phyloP scores from a whole-genome alignment of 495 filamentous ascomycete genomes.

The Neurospora sp. region DNA sequence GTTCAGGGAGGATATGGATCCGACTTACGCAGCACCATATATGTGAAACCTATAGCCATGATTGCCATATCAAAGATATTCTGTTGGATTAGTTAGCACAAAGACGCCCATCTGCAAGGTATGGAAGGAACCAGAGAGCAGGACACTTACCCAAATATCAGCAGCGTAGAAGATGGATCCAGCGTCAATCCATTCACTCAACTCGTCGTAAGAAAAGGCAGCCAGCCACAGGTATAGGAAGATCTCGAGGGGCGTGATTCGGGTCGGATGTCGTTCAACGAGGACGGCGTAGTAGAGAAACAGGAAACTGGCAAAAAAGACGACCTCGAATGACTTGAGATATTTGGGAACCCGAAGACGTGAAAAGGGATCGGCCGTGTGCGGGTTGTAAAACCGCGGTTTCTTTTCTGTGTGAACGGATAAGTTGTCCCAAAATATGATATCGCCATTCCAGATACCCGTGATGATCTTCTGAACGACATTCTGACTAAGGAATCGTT shows the following conservation, averaged over 20 bases:
- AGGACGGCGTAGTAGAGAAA: conserved; percentile 78
- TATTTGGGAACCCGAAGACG: conserved; percentile 85
- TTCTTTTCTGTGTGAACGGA: conserved; percentile 69
- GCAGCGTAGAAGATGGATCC: conserved; percentile 75
- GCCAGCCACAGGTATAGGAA: conserved; percentile 61
- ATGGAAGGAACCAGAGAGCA: background rate
- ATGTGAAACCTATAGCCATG: conserved; percentile 69
- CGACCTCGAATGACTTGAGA: conserved; percentile 77
- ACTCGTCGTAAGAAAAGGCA: conserved; percentile 80
- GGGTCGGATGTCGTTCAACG: conserved; percentile 42
- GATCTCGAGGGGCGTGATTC: conserved; percentile 42
- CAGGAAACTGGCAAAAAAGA: conserved; percentile 78
- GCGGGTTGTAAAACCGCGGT: conserved; percentile 69
- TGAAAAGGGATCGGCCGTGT: conserved; percentile 70
- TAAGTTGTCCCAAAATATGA: conserved; percentile 84
- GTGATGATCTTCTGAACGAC: conserved; percentile 82
- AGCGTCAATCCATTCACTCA: conserved; percentile 74
- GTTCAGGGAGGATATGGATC: conserved; percentile 3
- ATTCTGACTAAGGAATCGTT: conserved; percentile 78
- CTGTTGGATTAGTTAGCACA: conserved; percentile 4
- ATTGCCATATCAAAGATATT: conserved; percentile 82
- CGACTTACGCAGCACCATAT: conserved; percentile 58
- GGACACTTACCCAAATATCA: conserved; percentile 58
- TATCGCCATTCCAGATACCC: conserved; percentile 84
- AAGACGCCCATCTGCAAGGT: background rate